Conservation (phyloP, 73 alveolate species). For the Uronychia binucleata region DNA sequence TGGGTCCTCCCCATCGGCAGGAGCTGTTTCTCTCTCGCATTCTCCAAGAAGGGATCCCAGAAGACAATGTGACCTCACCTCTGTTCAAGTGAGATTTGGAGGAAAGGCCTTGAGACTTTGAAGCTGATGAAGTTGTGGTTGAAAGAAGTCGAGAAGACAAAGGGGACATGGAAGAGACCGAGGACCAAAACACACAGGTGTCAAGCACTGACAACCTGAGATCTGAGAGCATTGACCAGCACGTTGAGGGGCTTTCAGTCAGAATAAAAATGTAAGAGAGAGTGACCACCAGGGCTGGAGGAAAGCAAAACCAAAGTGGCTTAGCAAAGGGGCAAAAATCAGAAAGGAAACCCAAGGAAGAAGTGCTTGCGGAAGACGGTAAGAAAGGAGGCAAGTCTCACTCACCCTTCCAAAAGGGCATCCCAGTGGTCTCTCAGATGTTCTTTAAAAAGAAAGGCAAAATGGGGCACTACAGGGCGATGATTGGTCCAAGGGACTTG, state of each 20-base stretch:
- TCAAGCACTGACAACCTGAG: background rate
- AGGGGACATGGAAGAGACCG: background rate
- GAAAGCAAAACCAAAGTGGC: background rate
- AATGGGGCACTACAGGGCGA: background rate
- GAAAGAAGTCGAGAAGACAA: background rate
- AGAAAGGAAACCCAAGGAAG: background rate
- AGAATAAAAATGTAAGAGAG: background rate
- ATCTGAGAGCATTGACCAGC: background rate
- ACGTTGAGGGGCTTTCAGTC: background rate
- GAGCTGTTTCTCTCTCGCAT: background rate
- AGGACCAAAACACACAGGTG: background rate
- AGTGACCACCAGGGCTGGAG: background rate
- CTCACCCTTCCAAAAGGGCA: too few relatives aligned
- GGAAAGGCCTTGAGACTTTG: background rate
- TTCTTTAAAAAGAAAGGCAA: background rate
- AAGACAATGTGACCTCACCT: background rate
- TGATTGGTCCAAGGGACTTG: background rate
- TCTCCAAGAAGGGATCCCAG: background rate
- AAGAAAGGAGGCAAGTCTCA: too few relatives aligned
- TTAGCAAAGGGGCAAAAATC: background rate
- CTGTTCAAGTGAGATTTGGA: background rate
- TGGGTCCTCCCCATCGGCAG: background rate
- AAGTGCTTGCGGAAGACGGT: background rate
- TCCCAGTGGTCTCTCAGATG: background rate
- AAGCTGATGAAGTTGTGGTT: background rate